These are phyloP conservation scores for Fusarium subtropicale DNA, from an alignment of 2,329 filamentous ascomycete species.

Conservation along the genomic window DNA sequence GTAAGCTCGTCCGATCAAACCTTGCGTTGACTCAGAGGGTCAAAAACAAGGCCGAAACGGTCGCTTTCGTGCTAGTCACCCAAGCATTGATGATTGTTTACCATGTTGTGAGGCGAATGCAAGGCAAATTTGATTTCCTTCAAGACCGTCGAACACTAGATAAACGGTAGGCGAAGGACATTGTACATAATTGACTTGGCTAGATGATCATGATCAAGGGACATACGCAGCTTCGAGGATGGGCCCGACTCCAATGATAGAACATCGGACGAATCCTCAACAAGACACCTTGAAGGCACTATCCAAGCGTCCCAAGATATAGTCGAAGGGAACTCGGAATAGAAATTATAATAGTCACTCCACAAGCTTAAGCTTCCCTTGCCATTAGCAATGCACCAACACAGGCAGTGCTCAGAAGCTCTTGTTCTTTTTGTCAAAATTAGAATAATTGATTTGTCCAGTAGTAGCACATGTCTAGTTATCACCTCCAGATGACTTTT, in stretches of 20 bases:
- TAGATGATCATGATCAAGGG: background rate
- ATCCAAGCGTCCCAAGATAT: background rate
- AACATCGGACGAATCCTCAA: background rate
- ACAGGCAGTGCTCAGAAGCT: background rate
- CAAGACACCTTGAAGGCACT: background rate
- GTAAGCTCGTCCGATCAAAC: constrained; percentile 23
- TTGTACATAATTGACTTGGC: background rate
- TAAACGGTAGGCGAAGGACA: constrained; percentile 16
- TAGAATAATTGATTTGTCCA: constrained; percentile 13
- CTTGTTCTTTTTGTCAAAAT: background rate
- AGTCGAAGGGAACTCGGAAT: background rate
- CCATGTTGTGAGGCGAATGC: constrained; percentile 44
- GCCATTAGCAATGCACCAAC: background rate
- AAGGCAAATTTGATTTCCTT: constrained; percentile 48
- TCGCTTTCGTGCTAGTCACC: constrained; percentile 32
- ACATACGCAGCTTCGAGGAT: background rate
- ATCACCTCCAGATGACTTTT: background rate
- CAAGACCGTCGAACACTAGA: constrained; percentile 36
- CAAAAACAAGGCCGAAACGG: constrained; percentile 28
- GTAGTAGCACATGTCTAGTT: constrained; percentile 8
- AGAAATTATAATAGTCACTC: background rate
- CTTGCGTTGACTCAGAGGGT: constrained; percentile 28
- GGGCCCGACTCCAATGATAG: background rate
- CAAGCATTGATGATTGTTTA: constrained; percentile 42
- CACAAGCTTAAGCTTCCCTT: background rate